phyloP scores from a whole-genome alignment of 441 rosid genomes.

The Populus trichocarpa region DNA sequence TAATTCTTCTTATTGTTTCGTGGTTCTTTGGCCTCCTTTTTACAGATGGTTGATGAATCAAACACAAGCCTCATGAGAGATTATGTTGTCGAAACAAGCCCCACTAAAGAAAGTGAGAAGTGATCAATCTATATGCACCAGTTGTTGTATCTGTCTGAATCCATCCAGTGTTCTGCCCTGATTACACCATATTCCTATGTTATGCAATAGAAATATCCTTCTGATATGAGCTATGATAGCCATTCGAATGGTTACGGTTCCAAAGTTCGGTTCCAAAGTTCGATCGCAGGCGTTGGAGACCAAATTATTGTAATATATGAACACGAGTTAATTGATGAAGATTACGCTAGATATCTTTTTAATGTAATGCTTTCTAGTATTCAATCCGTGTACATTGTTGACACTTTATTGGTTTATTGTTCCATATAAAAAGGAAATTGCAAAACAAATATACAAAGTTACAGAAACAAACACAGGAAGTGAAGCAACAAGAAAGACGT shows the following conservation, averaged over 20 bases:
- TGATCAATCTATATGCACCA: slow-evolving; percentile 16
- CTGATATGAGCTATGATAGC: too few species aligned
- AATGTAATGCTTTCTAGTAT: not conserved
- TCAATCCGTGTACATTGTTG: not conserved
- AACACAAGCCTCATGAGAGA: slow-evolving; percentile 57
- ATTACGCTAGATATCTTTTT: not conserved
- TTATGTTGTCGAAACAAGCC: slow-evolving; percentile 63
- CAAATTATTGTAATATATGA: not conserved
- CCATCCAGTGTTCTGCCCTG: not conserved
- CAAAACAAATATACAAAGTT: not conserved
- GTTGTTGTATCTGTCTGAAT: not conserved
- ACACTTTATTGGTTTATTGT: not conserved
- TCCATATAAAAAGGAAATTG: not conserved
- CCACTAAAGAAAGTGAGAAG: slow-evolving; percentile 26
- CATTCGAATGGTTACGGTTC: not conserved
- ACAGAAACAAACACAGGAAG: not conserved
- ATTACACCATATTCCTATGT: too few species aligned
- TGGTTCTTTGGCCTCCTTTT: not conserved
- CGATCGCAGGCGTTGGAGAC: not conserved
- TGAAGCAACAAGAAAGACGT: not conserved
- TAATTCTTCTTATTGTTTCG: not conserved
- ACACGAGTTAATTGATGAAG: not conserved
- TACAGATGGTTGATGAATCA: slow-evolving; percentile 34
- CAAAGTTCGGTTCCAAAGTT: not conserved
- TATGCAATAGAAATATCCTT: too few species aligned